phyloP scores from a whole-genome alignment of 306 rosid genomes.

The Citrullus mucosospermus region DNA sequence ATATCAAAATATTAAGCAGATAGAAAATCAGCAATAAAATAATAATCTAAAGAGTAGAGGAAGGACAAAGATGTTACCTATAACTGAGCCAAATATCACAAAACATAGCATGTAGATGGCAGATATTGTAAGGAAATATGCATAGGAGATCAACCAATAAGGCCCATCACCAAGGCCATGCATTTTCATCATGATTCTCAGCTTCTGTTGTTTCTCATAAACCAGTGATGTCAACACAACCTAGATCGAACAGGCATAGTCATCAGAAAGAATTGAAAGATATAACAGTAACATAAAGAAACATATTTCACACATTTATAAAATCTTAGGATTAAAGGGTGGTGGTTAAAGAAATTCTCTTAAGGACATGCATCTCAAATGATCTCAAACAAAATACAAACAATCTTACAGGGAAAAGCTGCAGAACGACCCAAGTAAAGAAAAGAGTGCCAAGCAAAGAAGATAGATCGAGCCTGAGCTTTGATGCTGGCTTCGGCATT shows the following conservation, averaged over 20 bases:
- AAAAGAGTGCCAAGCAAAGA: slow-evolving; percentile 73
- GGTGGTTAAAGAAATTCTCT: background rate
- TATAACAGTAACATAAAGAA: background rate
- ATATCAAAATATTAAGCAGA: background rate
- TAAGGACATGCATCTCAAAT: background rate
- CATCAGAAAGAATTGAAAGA: background rate
- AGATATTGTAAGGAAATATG: slow-evolving; percentile 58
- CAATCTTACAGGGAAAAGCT: slow-evolving; percentile 68
- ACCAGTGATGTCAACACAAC: slow-evolving; percentile 57
- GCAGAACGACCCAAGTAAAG: slow-evolving; percentile 81
- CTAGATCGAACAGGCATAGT: slow-evolving; percentile 24
- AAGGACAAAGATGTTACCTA: slow-evolving; percentile 32
- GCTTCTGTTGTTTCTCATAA: slow-evolving; percentile 67
- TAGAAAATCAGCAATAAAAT: background rate
- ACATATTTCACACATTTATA: background rate
- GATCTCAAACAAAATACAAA: background rate
- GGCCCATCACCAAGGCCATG: slow-evolving; percentile 98
- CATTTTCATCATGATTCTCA: slow-evolving; percentile 99
- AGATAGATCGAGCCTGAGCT: slow-evolving; percentile 45
- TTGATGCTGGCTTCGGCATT: slow-evolving; percentile 65
- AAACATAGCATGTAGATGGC: slow-evolving; percentile 54
- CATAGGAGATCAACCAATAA: slow-evolving; percentile 75
- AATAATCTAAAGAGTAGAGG: background rate
- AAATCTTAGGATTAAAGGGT: background rate
- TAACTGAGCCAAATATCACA: slow-evolving; percentile 64